Conservation (phyloP, 2,329 filamentous ascomycete genomes). For the Phaeosphaeria sp. region DNA sequence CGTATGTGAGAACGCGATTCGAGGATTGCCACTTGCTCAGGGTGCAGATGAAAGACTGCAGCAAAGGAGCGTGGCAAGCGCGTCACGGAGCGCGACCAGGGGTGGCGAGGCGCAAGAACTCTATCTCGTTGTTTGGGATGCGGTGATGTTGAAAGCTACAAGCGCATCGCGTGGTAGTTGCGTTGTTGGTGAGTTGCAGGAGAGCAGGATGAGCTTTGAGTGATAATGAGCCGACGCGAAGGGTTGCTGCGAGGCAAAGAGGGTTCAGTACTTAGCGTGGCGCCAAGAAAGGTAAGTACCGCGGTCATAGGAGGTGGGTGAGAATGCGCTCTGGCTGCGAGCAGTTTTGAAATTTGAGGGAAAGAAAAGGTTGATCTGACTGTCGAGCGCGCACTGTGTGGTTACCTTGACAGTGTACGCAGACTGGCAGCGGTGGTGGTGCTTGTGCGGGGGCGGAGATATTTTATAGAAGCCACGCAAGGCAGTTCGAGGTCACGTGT, state of each 20-base stretch:
- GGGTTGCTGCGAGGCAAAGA: slow-evolving; percentile 17
- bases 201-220: neutral
- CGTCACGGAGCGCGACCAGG: slow-evolving; percentile 20
- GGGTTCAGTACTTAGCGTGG: slow-evolving; percentile 10
- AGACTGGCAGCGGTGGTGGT: slow-evolving; percentile 2
- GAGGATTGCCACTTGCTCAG: neutral
- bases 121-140: neutral
- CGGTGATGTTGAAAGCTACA: slow-evolving; percentile 3
- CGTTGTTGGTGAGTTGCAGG: neutral
- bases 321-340: neutral
- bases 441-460: slow-evolving; percentile 13
- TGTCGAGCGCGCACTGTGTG: neutral
- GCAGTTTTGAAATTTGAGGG: neutral
- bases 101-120: neutral
- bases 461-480: neutral
- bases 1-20: neutral
- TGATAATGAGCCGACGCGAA: slow-evolving; percentile 7
- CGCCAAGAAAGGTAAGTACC: slow-evolving; percentile 10
- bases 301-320: neutral
- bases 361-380: neutral
- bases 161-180: slow-evolving; percentile 11
- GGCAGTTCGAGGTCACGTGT: neutral
- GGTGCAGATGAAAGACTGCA: neutral
- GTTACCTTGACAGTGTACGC: neutral
- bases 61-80: slow-evolving; percentile 10